Evolutionary conservation across 106 monocot species (phyloP).

Genomic region (Dendrobium nobile): DNA sequence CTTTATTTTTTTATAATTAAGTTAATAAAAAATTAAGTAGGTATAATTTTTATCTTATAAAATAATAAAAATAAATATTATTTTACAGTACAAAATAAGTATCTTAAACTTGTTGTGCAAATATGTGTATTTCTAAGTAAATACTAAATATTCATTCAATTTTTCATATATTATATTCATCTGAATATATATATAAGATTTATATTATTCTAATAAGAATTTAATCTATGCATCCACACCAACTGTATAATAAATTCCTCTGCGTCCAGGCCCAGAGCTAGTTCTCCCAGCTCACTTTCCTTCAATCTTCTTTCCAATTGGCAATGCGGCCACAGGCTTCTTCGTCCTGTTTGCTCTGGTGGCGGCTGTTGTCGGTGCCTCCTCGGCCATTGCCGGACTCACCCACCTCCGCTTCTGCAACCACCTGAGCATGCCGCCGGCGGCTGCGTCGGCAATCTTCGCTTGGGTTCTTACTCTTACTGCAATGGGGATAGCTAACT

Average conservation of each 20-base stretch:
- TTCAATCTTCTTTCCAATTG: conserved; percentile 52
- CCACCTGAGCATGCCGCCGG: conserved; percentile 28
- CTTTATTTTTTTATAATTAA: no score
- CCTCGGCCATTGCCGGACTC: conserved; percentile 46
- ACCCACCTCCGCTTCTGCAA: conserved; percentile 38
- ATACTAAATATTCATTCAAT: background rate
- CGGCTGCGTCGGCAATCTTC: conserved; percentile 28
- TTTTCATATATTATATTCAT: background rate
- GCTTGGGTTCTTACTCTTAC: conserved; percentile 58
- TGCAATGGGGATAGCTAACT: conserved; percentile 38
- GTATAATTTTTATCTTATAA: background rate
- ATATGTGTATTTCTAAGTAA: background rate
- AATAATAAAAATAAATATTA: background rate
- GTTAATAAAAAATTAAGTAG: background rate
- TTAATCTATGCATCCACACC: no score
- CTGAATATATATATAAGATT: background rate
- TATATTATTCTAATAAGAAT: no score
- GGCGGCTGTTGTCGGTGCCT: conserved; percentile 45
- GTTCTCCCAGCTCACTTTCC: conserved; percentile 46
- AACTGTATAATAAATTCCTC: background rate
- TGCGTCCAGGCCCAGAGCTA: conserved; percentile 21
- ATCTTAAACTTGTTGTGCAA: no score
- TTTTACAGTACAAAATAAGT: background rate
- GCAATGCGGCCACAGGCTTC: conserved; percentile 54
- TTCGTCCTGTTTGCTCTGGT: conserved; percentile 43